phyloP scores from a whole-genome alignment of 2,329 filamentous ascomycete genomes.

The Zasmidium angulare region DNA sequence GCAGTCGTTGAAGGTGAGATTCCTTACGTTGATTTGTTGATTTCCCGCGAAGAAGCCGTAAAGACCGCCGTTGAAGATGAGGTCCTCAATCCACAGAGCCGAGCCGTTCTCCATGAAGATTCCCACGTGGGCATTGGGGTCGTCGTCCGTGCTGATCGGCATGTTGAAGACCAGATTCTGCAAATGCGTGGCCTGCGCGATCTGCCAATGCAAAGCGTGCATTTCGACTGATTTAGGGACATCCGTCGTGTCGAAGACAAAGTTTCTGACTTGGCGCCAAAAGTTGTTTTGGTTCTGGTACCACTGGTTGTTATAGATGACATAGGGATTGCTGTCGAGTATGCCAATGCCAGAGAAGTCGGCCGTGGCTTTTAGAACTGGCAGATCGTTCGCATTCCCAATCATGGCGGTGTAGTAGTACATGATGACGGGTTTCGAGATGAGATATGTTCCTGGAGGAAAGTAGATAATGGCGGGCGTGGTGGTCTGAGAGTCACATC shows the following conservation, averaged over 20 bases:
- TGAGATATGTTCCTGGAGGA: conserved; percentile 79
- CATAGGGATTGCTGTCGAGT: conserved; percentile 35
- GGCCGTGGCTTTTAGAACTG: conserved; percentile 52
- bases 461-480: conserved; percentile 88
- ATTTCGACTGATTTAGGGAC: conserved; percentile 24
- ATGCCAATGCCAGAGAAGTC: conserved; percentile 35
- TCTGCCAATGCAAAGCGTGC: conserved; percentile 66
- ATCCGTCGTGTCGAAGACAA: conserved; percentile 53
- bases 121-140: conserved; percentile 53
- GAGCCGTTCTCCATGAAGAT: conserved; percentile 62
- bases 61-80: conserved; percentile 79
- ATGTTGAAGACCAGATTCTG: conserved; percentile 60
- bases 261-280: conserved; percentile 59
- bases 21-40: conserved; percentile 85
- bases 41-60: conserved; percentile 78
- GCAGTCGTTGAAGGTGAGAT: conserved; percentile 78
- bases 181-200: conserved; percentile 62
- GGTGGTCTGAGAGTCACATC: conserved; percentile 77
- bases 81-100: conserved; percentile 79
- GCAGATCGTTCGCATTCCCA: conserved; percentile 71
- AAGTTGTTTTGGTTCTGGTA: conserved; percentile 45
- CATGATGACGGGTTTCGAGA: conserved; percentile 75
- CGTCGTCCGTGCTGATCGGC: conserved; percentile 26
- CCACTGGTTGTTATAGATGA: conserved; percentile 34
- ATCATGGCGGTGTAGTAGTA: conserved; percentile 94